Conservation (phyloP, 495 filamentous ascomycete species). For the Neurospora cerealis region DNA sequence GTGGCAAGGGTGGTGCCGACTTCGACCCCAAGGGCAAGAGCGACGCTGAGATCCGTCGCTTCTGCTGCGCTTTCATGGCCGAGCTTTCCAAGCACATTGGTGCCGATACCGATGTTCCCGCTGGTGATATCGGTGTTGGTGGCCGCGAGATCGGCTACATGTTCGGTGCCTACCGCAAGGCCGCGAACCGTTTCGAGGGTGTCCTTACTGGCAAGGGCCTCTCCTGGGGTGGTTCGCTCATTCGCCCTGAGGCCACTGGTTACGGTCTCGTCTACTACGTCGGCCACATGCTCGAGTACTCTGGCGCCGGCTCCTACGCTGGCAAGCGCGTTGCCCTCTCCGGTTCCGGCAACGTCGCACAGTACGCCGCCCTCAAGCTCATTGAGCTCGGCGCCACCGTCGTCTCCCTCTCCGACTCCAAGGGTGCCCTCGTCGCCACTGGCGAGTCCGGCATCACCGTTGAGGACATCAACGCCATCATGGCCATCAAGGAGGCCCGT, state of each 20-base stretch:
- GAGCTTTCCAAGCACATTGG: constrained; percentile 93
- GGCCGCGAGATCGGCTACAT: constrained; percentile 87
- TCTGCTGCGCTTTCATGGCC: constrained; percentile 94
- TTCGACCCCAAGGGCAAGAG: constrained; percentile 99
- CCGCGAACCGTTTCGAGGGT: constrained; percentile 85
- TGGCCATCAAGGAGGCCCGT: constrained; percentile 75
- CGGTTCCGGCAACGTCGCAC: constrained; percentile 95
- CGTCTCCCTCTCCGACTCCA: constrained; percentile 88
- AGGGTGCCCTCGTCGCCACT: constrained; percentile 67
- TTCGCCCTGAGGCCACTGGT: constrained; percentile 93
- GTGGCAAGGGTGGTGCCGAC: constrained; percentile 96
- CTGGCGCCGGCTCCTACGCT: constrained; percentile 74
- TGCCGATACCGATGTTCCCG: constrained; percentile 89
- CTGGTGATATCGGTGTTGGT: constrained; percentile 89
- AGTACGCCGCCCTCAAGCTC: constrained; percentile 94
- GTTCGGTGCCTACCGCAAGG: constrained; percentile 90
- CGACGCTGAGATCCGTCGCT: constrained; percentile 93
- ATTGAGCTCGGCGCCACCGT: constrained; percentile 93
- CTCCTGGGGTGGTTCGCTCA: constrained; percentile 86
- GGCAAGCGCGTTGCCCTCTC: constrained; percentile 96
- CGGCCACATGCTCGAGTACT: constrained; percentile 89
- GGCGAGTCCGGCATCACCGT: constrained; percentile 59
- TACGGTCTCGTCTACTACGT: constrained; percentile 98
- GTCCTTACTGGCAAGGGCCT: constrained; percentile 92
- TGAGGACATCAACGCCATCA: constrained; percentile 68